Evolutionary conservation across 1,284 basidiomycete species (phyloP), one percentile per base, ranked within the genome.

Genomic region (Schizophyllum amplum): DNA sequence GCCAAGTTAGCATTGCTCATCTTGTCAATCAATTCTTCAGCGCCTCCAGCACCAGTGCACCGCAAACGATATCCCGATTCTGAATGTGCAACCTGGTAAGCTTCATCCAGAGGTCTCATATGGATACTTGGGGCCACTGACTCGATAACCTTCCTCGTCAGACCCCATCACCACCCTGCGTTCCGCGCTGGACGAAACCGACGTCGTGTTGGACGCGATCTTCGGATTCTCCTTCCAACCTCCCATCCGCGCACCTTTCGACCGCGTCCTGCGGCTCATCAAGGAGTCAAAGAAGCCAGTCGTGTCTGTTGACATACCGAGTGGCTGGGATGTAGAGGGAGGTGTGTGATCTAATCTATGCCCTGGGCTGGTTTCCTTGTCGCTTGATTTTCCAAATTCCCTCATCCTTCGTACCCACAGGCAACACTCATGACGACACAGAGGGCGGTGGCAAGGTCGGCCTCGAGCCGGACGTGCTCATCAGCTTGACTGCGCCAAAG

Each of bases 171-270:
- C 74, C n/a, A 64, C 75, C n/a, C 75, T 91, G 9, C 67, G 70
- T 42, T 42, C 33, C 33, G 33, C 33, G 13, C 33, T 42, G 13
- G 67, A 72, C 27, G 70, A 73, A 21, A 81, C 86, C 1, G 93
- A 98, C 70, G 86, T 98, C 26, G 81, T 99, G 17, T 77, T 99
- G 51, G 97, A 99, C 68, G 92, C 94, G 7, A 90, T 99, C 61
- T 99, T 99, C 65, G 96, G 97, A 4, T 99, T 99, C 75, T 97
- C 94, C 1, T 99, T 98, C 82, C 80, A 90, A 63, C 89, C 81
- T 0, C 94, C 94, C 23, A 79, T 94, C 4, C 86, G 97, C 11
- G 74, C 88, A 2, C 97, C 97, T 0, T 99, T 98, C 71, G 86
- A 93, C 64, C 66, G 71, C 0, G 86, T 87, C 15, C 78, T 99